These are phyloP conservation scores for Przewalskia tangutica DNA, from an alignment of 257 asterid species.

Conservation along the genomic window DNA sequence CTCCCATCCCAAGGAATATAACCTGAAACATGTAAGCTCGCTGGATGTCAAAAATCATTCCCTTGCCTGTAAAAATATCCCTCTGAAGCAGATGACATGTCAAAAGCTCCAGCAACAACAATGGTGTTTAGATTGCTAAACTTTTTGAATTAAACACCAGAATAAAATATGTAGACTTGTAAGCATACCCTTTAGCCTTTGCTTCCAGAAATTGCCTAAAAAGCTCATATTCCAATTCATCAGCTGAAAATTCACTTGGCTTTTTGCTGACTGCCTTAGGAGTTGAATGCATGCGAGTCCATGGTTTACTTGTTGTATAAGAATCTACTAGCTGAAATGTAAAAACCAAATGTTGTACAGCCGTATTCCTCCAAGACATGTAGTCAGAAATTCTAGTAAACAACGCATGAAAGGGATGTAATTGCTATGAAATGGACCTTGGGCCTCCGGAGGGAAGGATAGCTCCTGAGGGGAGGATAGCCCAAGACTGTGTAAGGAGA, in stretches of 20 bases:
- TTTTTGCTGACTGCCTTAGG: slow-evolving; percentile 27
- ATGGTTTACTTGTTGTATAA: slow-evolving; percentile 53
- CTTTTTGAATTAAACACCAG: background rate
- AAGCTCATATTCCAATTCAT: slow-evolving; percentile 48
- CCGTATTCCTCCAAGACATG: background rate
- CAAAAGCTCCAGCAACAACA: background rate
- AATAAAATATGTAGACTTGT: background rate
- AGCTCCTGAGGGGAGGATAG: no score
- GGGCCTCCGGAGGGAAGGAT: no score
- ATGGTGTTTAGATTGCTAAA: background rate
- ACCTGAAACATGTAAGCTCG: background rate
- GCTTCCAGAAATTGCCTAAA: slow-evolving; percentile 30
- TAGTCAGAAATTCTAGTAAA: background rate
- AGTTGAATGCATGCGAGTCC: slow-evolving; percentile 36
- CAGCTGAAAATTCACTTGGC: slow-evolving; percentile 32
- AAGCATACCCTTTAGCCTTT: slow-evolving; percentile 45
- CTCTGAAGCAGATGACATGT: background rate
- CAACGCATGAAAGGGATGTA: no score
- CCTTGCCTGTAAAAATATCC: background rate
- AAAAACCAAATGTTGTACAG: background rate
- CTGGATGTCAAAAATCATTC: background rate
- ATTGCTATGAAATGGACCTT: no score
- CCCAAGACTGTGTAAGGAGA: no score
- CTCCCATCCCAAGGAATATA: background rate
- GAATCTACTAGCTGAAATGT: slow-evolving; percentile 39